A percentile compares a stretch with the other conserved stretches of the same genome.
Conservation (phyloP, 306 rosid species). For the Cicer yamashitae region DNA sequence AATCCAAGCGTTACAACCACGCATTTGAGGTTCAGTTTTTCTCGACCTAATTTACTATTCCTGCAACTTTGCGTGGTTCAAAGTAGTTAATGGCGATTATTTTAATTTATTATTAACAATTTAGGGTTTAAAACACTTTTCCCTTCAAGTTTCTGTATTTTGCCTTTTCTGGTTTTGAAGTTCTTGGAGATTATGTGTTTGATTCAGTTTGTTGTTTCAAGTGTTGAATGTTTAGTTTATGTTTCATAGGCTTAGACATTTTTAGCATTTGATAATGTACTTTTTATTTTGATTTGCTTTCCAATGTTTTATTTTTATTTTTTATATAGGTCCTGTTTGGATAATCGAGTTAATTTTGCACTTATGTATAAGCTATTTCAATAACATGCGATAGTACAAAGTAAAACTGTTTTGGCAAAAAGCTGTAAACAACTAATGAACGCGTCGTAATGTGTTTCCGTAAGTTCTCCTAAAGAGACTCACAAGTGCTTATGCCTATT, state of each 20-base stretch:
- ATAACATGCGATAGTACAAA: no score
- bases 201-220: no score
- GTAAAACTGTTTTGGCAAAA: no score
- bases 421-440: no score
- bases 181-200: no score
- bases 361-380: no score
- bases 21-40: constrained; percentile 66
- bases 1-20: constrained; percentile 61
- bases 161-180: no score
- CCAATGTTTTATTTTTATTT: background rate
- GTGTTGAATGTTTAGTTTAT: background rate
- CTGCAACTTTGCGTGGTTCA: constrained; percentile 1
- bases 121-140: background rate
- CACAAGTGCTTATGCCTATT: no score
- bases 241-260: background rate
- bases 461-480: no score
- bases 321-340: no score
- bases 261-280: background rate
- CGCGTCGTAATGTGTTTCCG: no score
- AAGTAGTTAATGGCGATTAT: background rate
- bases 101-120: background rate
- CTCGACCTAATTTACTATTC: background rate
- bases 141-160: background rate
- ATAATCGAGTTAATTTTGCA: no score
- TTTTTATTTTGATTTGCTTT: background rate